Base-by-base conservation (phyloP, 2,329 filamentous ascomycete genomes). In the Pseudocercospora crystallina region DNA sequence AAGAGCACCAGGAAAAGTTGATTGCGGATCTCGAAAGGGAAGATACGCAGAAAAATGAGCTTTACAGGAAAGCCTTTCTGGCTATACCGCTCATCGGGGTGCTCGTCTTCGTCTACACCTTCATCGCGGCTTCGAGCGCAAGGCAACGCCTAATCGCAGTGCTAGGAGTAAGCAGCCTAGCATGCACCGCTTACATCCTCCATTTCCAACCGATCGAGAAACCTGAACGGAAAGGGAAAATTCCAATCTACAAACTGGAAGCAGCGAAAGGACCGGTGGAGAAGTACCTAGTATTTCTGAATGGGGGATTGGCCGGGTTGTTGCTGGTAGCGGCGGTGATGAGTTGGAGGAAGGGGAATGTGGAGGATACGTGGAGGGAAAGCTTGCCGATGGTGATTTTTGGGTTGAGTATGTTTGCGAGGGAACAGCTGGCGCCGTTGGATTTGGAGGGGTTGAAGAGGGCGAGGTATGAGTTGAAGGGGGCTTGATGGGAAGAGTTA, bases 1-100 rank as follows among this genome's bases (percentile, higher is more conserved):
- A 91, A 71, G 80, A 91, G 78, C 63, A 72, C 80, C 85, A 89
- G 73, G 84, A 87, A 62, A 65, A 71, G 42, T 74, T 87, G 8
- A 89, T 89, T 61, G 61, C 65, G 12, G 62, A 66, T 37, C 80
- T 89, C 30, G 66, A 76, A 32, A 63, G 68, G 32, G 72, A 83
- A 62, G 86, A 88, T 51, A 61, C 58, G 5, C 51, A 50, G 11
- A 65, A 61, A n/a, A 72, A 62, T 12, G 52, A 50, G 2, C 59
- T 68, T 13, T 73, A 73, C 60, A 65, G 64, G 43, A 63, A 59
- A 45, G 49, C 70, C 59, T 83, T 90, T 59, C 75, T 86, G 63
- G 61, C 71, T 45, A 73, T 90, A n/a, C 83, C 86, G 1, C 60
- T 80, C 48, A 65, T 81, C 47, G 76, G 80, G 43, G 68, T 76